phyloP scores from a whole-genome alignment of 2,329 filamentous ascomycete species.

The Fusarium nematophilum region DNA sequence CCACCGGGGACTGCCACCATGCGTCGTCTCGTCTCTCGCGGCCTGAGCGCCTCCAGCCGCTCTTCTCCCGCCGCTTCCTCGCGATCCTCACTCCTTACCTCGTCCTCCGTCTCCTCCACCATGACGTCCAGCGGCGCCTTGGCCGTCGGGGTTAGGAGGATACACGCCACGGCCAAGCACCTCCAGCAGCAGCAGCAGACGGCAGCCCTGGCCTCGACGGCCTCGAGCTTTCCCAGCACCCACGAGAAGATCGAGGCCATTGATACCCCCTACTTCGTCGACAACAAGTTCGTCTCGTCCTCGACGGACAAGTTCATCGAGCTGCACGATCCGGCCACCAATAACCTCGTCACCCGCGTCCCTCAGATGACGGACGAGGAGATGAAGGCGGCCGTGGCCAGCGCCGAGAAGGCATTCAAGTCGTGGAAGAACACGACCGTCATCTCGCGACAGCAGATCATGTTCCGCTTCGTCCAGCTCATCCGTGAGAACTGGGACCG shows the following conservation, averaged over 20 bases:
- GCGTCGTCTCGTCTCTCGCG: conserved; percentile 59
- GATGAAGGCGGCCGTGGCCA: conserved; percentile 79
- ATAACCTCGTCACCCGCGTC: conserved; percentile 85
- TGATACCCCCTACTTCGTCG: conserved; percentile 82
- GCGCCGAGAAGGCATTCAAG: conserved; percentile 80
- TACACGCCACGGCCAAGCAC: conserved; percentile 68
- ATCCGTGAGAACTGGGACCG: conserved; percentile 89
- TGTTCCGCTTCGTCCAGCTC: conserved; percentile 85
- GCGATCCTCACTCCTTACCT: conserved; percentile 45
- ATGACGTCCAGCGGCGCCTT: conserved; percentile 51
- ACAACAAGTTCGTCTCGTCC: conserved; percentile 81
- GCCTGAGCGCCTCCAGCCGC: conserved; percentile 50
- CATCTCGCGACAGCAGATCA: conserved; percentile 81
- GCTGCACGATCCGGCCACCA: conserved; percentile 84
- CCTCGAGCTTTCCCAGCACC: conserved; percentile 73
- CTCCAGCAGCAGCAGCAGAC: conserved; percentile 62
- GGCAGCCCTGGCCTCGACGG: conserved; percentile 64
- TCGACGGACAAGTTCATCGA: conserved; percentile 79
- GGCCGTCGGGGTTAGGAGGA: conserved; percentile 59
- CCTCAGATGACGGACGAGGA: conserved; percentile 84
- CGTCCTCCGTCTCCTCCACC: conserved; percentile 44
- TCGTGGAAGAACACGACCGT: conserved; percentile 79
- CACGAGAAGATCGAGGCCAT: conserved; percentile 78
- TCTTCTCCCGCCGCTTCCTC: conserved; percentile 42
- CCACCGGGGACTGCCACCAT: conserved; percentile 49